Evolutionary conservation across 2,329 filamentous ascomycete genomes (phyloP), one percentile per base, ranked within the genome.

Genomic region (Calonectria naviculata): DNA sequence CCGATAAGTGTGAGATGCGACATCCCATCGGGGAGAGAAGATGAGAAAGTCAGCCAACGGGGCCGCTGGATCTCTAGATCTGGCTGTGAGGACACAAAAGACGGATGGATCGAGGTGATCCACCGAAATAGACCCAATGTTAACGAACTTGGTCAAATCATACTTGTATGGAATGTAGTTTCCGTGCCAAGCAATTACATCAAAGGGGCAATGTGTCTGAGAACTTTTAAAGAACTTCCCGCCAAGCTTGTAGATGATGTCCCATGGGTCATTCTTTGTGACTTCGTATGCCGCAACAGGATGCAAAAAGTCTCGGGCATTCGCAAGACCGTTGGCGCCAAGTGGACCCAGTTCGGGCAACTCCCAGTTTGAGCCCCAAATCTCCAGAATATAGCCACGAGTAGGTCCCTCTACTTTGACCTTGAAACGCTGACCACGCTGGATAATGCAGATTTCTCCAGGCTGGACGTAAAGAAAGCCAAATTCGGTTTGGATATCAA

Each of bases 171-270:
- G 88, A 65, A 90, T 90, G 75, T 93, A 92, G 63, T 89, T 91
- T n/a, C 92, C 92, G 75, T 93, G 91, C 92, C 92, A 93, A 2
- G 91, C 92, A 0, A 93, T 90, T 1, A 93, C 92, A 74, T 94
- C 92, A 76, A 93, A 94, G 0, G 92, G 92, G 3, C 88, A 91
- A 78, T 93, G 92, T 26, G 84, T 85, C 78, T 94, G 92, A 26
- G 85, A 86, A 66, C 88, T 90, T 26, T 83, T 84, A 76, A 92
- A 93, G 42, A 93, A 87, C 47, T 87, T 86, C 1, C 91, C 91
- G 1, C 86, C 87, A 54, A 93, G 88, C 77, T 93, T 93, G 74
- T 88, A 88, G 0, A 92, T 83, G 2, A 93, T 84, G 24, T 86
- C 84, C 86, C 91, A 91, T 61, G 85, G 84, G 1, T 85, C 85